These are phyloP conservation scores for Gonium pectorale DNA, from an alignment of 139 green algal species.

Conservation along the genomic window DNA sequence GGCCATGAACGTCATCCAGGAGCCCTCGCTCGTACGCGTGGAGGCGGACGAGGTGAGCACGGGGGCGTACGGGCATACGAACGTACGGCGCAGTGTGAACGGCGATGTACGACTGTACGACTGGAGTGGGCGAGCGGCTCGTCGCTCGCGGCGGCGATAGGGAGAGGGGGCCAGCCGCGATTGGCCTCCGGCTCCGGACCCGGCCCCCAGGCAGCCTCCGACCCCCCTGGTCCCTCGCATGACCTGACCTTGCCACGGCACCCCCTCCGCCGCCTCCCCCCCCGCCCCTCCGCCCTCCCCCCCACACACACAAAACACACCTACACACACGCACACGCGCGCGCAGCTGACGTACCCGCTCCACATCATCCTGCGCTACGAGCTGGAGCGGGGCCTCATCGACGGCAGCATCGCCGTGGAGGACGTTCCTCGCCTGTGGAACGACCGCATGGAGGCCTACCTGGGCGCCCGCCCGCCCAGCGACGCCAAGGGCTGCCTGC, in stretches of 20 bases:
- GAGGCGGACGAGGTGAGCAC: conserved; percentile 91
- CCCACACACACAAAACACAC: no score
- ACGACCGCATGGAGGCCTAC: conserved; percentile 83
- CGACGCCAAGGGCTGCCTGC: conserved; percentile 85
- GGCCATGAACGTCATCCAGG: conserved; percentile 80
- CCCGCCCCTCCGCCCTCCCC: no score
- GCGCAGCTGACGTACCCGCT: conserved; percentile 84
- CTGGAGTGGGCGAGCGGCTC: no score
- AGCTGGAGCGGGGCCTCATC: conserved; percentile 88
- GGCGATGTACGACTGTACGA: no score
- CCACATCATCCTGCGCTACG: conserved; percentile 92
- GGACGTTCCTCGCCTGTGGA: conserved; percentile 83
- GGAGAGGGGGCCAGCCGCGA: no score
- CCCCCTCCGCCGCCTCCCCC: neutral
- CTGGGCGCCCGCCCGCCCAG: conserved; percentile 69
- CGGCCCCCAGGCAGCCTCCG: no score
- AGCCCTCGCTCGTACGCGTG: conserved; percentile 84
- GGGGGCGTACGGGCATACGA: no score
- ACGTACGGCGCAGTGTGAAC: no score
- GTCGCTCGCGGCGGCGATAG: no score
- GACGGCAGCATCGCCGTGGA: conserved; percentile 75
- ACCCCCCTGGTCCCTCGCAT: no score
- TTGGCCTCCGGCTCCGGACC: no score
- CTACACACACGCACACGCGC: no score
- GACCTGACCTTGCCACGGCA: neutral